Base-by-base conservation (phyloP, 768 basidiomycete genomes). In the Leccinum pellstonianum region DNA sequence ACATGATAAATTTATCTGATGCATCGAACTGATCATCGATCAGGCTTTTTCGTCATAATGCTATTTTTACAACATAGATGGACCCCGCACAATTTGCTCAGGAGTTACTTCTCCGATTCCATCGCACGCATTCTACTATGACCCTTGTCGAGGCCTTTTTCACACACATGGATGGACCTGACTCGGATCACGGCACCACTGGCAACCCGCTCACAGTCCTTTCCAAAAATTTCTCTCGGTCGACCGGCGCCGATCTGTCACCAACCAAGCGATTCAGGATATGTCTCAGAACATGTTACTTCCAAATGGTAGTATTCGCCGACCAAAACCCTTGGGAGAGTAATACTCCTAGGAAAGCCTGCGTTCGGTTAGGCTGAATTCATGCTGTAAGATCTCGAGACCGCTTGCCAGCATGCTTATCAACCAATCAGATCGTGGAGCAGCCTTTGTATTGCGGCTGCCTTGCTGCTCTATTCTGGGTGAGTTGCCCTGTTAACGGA, bases 51-150 rank as follows among this genome's bases (percentile, higher is more conserved):
- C 51, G 51, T 53, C n/a, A 49, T 23, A 8, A 4, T 21, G 11
- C 3, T 12, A 37, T 46, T 37, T 14, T 33, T 48, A 17, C 43
- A n/a, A 33, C 49, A 33, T 33, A 31, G 15, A 33, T 33, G 19
- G 12, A 33, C 6, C 1, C 61, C 61, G 33, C 62, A 51, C 49
- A 62, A 33, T 46, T 23, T 17, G 15, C 46, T 49, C 51, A 48
- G 46, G 27, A 27, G 2, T 35, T 33, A 33, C 33, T 35, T 35
- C 0, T 35, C 33, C 33, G 33, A 35, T 12, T 33, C 31, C 11
- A 5, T 35, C 33, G 33, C 33, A 10, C 4, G 31, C 31, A 33
- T 33, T 35, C 35, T 33, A 12, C 11, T 15, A 37, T 37, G 35
- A 37, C 35, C 35, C 35, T 37, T 15, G 35, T 37, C 35, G 35